These are phyloP conservation scores for Apophysomyces trapeziformis DNA, from an alignment of 371 early-diverging fungal genomes.

Conservation along the genomic window DNA sequence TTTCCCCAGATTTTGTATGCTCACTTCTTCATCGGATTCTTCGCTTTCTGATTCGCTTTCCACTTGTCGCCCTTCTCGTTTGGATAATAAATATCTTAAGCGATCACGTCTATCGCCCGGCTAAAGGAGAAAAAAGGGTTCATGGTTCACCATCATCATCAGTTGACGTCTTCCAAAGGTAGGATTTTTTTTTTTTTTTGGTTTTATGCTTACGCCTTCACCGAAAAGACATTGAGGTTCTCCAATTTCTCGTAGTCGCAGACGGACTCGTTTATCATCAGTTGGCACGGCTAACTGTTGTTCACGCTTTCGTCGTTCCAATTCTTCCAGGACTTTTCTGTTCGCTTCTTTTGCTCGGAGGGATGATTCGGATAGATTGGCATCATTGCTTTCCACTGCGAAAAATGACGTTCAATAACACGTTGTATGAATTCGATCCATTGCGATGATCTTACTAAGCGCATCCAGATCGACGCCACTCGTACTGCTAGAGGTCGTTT, in stretches of 20 bases:
- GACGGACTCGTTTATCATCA: slow-evolving; percentile 83
- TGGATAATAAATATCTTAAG: slow-evolving; percentile 74
- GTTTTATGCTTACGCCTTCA: slow-evolving; percentile 78
- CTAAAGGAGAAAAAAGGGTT: slow-evolving; percentile 33
- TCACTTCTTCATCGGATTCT: slow-evolving; percentile 51
- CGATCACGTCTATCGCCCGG: slow-evolving; percentile 91
- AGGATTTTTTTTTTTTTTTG: background rate
- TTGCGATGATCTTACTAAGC: slow-evolving; percentile 30
- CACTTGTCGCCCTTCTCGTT: slow-evolving; percentile 50
- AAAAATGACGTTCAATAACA: background rate
- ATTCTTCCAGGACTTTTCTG: slow-evolving; percentile 76
- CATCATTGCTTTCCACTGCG: slow-evolving; percentile 37
- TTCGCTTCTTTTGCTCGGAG: slow-evolving; percentile 68
- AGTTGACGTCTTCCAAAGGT: background rate
- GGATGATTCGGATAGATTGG: slow-evolving; percentile 51
- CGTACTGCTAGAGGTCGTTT: slow-evolving; percentile 15
- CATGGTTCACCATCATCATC: too few species aligned
- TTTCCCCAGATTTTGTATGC: background rate
- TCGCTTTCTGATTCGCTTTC: slow-evolving; percentile 51
- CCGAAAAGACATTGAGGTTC: slow-evolving; percentile 93
- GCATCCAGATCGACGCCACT: slow-evolving; percentile 52
- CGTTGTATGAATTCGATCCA: background rate
- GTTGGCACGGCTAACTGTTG: slow-evolving; percentile 90
- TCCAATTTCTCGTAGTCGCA: slow-evolving; percentile 73
- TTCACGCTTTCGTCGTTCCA: slow-evolving; percentile 84